A percentile compares a stretch with the other conserved stretches of the same genome.
These are phyloP conservation scores for Boletus vermiculosoides DNA, from an alignment of 768 basidiomycete genomes.

Conservation along the genomic window DNA sequence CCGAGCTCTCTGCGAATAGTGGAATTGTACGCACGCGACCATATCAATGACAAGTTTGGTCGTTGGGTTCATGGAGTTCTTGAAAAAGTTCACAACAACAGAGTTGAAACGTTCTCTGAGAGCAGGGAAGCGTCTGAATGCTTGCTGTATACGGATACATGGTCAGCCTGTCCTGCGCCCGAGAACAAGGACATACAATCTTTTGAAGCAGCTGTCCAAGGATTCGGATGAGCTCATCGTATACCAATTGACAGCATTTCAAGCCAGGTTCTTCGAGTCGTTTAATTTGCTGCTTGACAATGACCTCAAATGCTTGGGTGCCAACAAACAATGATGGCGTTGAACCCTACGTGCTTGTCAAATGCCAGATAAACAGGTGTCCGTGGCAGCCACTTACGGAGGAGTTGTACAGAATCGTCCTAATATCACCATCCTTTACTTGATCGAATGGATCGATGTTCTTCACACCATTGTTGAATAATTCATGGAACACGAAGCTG, in stretches of 20 bases:
- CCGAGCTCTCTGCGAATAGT: background rate
- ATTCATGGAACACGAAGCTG: constrained; percentile 97
- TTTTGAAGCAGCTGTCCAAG: constrained; percentile 87
- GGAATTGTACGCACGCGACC: constrained; percentile 64
- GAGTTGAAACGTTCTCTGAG: constrained; percentile 94
- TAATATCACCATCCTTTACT: constrained; percentile 97
- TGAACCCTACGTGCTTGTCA: constrained; percentile 61
- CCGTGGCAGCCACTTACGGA: constrained; percentile 59
- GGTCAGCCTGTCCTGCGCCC: background rate
- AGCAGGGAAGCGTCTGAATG: constrained; percentile 96
- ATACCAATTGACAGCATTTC: constrained; percentile 94
- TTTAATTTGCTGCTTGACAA: constrained; percentile 99
- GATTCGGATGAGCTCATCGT: constrained; percentile 96
- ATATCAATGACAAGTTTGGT: constrained; percentile 92
- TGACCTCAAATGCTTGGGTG: constrained; percentile 95
- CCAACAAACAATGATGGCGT: constrained; percentile 96
- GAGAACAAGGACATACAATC: constrained; percentile 57
- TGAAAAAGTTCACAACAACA: constrained; percentile 97
- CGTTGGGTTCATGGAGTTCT: constrained; percentile 89
- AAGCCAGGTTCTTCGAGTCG: constrained; percentile 90
- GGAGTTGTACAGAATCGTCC: constrained; percentile 95
- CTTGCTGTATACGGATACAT: constrained; percentile 55
- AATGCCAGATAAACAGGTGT: background rate
- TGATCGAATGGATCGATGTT: constrained; percentile 98
- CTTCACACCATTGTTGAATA: constrained; percentile 96